These are phyloP conservation scores for Alternaria ventricosa DNA, from an alignment of 2,329 filamentous ascomycete species.

Conservation along the genomic window DNA sequence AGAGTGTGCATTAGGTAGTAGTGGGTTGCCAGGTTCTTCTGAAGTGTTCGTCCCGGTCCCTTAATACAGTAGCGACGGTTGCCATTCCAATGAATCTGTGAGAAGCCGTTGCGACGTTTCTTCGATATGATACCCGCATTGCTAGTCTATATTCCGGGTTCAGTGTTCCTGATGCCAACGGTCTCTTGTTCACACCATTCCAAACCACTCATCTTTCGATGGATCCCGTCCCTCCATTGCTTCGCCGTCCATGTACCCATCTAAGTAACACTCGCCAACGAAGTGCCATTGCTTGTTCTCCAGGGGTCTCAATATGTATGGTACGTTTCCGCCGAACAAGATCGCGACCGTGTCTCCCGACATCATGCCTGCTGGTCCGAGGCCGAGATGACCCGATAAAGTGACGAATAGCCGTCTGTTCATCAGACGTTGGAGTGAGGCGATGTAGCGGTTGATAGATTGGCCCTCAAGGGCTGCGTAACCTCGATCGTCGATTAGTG, in stretches of 20 bases:
- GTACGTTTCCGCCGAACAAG: background rate
- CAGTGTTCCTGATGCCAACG: too few relatives aligned
- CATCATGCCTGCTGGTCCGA: background rate
- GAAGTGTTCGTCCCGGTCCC: too few relatives aligned
- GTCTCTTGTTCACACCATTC: background rate
- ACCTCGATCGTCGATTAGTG: too few relatives aligned
- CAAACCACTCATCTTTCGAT: background rate
- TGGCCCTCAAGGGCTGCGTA: too few relatives aligned
- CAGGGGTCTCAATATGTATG: background rate
- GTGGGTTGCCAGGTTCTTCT: too few relatives aligned
- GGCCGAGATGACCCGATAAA: background rate
- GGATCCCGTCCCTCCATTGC: fast-evolving
- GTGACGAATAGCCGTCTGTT: background rate
- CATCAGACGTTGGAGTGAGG: background rate
- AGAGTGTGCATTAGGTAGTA: too few relatives aligned
- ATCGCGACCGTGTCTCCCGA: background rate
- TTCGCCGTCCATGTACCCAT: background rate
- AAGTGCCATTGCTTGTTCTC: background rate
- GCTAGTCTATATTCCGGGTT: too few relatives aligned
- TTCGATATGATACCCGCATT: too few relatives aligned
- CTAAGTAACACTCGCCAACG: background rate
- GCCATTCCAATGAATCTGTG: too few relatives aligned
- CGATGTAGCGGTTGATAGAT: too few relatives aligned
- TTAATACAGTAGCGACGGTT: too few relatives aligned
- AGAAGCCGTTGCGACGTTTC: too few relatives aligned